Conservation (phyloP, 371 early-diverging fungal genomes). For the Lichtheimia ornata region DNA sequence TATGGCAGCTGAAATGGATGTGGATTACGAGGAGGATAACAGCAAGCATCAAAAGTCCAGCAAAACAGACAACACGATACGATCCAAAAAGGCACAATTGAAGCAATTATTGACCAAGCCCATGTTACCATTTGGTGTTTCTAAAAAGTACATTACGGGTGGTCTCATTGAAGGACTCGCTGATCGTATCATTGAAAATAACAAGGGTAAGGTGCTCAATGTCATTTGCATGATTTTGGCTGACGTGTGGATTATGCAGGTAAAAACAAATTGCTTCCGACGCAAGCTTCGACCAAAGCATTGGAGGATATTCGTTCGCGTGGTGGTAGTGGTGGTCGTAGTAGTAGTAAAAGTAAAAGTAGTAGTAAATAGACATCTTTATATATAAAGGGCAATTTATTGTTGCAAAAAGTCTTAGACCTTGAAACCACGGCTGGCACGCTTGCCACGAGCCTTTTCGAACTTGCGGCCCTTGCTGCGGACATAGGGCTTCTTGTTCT, state of each 20-base stretch:
- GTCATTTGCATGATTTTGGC: no score
- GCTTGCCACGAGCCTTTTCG: constrained; percentile 98
- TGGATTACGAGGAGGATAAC: constrained; percentile 62
- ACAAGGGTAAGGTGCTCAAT: constrained; percentile 9
- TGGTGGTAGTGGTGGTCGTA: background rate
- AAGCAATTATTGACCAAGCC: constrained; percentile 59
- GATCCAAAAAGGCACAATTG: constrained; percentile 60
- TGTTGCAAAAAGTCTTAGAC: constrained; percentile 51
- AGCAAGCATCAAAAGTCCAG: constrained; percentile 28
- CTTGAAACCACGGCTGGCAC: constrained; percentile 95
- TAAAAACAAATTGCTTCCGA: constrained; percentile 12
- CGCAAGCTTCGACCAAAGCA: constrained; percentile 18
- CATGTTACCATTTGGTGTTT: constrained; percentile 75
- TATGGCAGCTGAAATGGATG: constrained; percentile 84
- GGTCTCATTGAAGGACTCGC: constrained; percentile 65
- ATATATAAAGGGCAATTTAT: background rate
- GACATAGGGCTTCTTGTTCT: constrained; percentile 89
- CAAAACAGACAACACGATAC: constrained; percentile 45
- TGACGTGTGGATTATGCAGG: no score
- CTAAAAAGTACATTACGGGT: constrained; percentile 75
- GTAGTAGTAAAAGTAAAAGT: background rate
- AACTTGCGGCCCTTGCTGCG: constrained; percentile 99
- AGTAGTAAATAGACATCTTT: background rate
- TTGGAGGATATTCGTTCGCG: constrained; percentile 12
- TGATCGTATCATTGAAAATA: constrained; percentile 56